Evolutionary conservation across 2,329 filamentous ascomycete species (phyloP).

Genomic region (Cladophialophora immunda): DNA sequence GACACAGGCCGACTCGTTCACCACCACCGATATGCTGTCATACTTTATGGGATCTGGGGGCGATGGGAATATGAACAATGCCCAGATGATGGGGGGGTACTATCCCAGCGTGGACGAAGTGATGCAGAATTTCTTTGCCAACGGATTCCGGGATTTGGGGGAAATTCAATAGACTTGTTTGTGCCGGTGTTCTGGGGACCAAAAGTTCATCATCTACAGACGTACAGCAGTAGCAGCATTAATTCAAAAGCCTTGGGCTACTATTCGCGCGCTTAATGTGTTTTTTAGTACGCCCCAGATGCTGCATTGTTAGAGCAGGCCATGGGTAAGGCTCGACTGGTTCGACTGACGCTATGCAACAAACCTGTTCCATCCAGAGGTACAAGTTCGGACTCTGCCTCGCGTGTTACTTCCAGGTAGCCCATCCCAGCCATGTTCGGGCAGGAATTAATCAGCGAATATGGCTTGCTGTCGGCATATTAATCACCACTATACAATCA

Average conservation of each 20-base stretch:
- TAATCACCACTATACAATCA: slow-evolving; percentile 15
- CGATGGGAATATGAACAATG: not conserved
- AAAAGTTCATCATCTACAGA: not conserved
- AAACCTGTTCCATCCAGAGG: too few species aligned
- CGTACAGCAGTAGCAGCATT: not conserved
- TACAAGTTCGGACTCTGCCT: too few species aligned
- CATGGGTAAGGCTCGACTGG: not conserved
- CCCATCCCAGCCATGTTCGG: not conserved
- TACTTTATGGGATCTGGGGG: slow-evolving; percentile 11
- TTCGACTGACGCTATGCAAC: too few species aligned
- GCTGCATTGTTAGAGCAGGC: not conserved
- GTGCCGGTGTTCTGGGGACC: not conserved
- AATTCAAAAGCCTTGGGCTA: not conserved
- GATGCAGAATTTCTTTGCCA: slow-evolving; percentile 5
- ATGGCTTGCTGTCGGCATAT: not conserved
- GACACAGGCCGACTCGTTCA: slow-evolving; percentile 5
- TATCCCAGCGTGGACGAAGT: slow-evolving; percentile 12
- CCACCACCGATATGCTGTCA: slow-evolving; percentile 3
- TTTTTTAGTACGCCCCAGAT: too few species aligned
- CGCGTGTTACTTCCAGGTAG: too few species aligned
- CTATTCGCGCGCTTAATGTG: not conserved
- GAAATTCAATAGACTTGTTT: not conserved
- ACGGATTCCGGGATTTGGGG: not conserved
- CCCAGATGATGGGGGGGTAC: not conserved
- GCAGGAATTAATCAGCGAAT: not conserved